Evolutionary conservation across 2,329 filamentous ascomycete genomes (phyloP), one percentile per base, ranked within the genome.

Genomic region (Hymenoscyphus fructigenus): DNA sequence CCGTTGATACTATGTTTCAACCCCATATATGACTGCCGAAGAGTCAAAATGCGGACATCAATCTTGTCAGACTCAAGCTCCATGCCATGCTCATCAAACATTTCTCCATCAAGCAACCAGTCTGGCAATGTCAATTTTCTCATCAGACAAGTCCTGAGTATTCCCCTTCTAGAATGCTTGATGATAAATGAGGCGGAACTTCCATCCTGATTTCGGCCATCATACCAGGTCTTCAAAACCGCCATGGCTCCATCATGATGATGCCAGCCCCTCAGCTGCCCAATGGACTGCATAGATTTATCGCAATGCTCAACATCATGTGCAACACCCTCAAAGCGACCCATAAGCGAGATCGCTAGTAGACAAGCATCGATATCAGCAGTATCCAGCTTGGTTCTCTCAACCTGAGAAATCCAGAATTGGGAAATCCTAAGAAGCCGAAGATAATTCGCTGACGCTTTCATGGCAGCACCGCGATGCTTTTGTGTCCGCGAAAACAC

Each of bases 181-280:
- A 77, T 68, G 32, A 75, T 68, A 50, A 63, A 57, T 14, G 73
- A 69, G 34, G 67, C 62, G 5, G 57, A 57, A 5, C 44, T 60
- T 1, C 56, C 34, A 23, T 59, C 47, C 1, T 65, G 47, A 4
- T 62, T 61, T 36, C 34, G 34, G 10, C 34, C 34, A 12, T 74
- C 67, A 15, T 69, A 69, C 75, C 75, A 76, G 17, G 68, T 47
- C 57, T 73, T 75, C 57, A 77, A 56, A 32, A 76, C 68, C 10
- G 72, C 72, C 55, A 73, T 59, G 10, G 72, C 73, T 17, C 75
- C 75, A 67, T 73, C 69, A 64, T 75, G 70, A 67, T 76, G 75
- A 17, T 73, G 82, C 65, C 80, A 82, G n/a, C 76, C 77, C 41
- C 34, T 50, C n/a, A 64, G 1, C 14, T 36, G 34, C 34, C 9